These are phyloP conservation scores for Passiflora organensis DNA, from an alignment of 345 rosid genomes.

Conservation along the genomic window DNA sequence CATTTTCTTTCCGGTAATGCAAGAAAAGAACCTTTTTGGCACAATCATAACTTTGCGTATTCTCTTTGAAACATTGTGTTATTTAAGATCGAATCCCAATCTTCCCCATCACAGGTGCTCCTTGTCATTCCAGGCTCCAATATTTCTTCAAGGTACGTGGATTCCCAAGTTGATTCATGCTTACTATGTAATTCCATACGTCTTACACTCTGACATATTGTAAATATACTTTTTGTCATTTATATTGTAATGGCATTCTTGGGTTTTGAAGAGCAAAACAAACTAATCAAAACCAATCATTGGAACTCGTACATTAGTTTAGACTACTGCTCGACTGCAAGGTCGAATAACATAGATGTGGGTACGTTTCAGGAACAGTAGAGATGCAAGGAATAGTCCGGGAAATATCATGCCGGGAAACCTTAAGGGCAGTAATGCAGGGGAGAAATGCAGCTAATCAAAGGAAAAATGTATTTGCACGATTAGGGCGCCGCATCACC, in stretches of 20 bases:
- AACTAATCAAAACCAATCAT: too few relatives aligned
- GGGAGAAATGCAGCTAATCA: constrained; percentile 7
- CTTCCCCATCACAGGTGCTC: constrained; percentile 16
- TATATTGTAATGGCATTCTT: too few relatives aligned
- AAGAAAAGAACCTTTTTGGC: constrained; percentile 37
- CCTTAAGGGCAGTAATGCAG: constrained; percentile 18
- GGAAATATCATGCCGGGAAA: constrained; percentile 39
- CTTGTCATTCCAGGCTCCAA: constrained; percentile 4
- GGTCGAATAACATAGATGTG: not conserved
- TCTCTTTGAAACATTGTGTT: constrained; percentile 15
- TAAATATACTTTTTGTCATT: too few relatives aligned
- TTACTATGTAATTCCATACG: too few relatives aligned
- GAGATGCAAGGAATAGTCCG: constrained; percentile 41
- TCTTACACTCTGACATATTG: too few relatives aligned
- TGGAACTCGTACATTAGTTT: too few relatives aligned
- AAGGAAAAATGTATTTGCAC: constrained; percentile 21
- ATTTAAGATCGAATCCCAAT: not conserved
- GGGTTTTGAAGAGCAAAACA: too few relatives aligned
- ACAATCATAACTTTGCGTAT: constrained; percentile 18
- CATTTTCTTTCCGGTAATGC: constrained; percentile 11
- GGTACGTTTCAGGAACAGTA: not conserved
- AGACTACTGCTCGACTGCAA: not conserved
- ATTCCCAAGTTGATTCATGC: not conserved
- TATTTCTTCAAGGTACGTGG: constrained; percentile 13
- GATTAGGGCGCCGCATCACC: constrained; percentile 22